Evolutionary conservation across 1,284 basidiomycete species (phyloP).

Genomic region (Cutaneotrichosporon sp.): DNA sequence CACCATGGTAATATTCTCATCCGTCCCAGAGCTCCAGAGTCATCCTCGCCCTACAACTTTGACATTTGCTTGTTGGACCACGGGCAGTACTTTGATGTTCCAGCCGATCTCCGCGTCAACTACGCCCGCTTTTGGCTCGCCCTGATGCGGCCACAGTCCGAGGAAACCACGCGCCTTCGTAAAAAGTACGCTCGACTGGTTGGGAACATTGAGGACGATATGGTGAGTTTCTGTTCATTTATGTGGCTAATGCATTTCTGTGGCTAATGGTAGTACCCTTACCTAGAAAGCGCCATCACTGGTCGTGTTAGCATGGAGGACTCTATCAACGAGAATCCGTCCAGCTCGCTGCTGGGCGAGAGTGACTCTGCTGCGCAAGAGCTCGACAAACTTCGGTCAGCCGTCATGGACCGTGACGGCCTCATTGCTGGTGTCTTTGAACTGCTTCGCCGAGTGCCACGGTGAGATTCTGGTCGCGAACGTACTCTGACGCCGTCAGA

Average conservation of each 20-base stretch:
- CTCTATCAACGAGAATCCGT: conserved; percentile 39
- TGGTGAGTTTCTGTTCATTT: conserved; percentile 58
- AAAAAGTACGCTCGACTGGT: conserved; percentile 82
- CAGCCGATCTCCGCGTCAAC: conserved; percentile 65
- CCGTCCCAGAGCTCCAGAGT: conserved; percentile 64
- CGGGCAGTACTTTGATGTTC: conserved; percentile 81
- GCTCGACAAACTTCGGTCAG: conserved; percentile 60
- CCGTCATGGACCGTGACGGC: conserved; percentile 76
- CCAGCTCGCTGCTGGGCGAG: conserved; percentile 72
- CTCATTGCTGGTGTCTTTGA: conserved; percentile 78
- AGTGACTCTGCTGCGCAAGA: conserved; percentile 68
- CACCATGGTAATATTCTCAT: conserved; percentile 82
- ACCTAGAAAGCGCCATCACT: conserved; percentile 83
- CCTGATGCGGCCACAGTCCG: conserved; percentile 70
- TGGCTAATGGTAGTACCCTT: conserved; percentile 39
- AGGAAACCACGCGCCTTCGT: conserved; percentile 64
- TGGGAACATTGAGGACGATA: conserved; percentile 81
- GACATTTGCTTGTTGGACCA: conserved; percentile 91
- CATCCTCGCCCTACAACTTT: conserved; percentile 84
- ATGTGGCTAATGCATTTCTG: no score
- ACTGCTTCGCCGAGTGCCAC: conserved; percentile 75
- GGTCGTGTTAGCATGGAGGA: conserved; percentile 56
- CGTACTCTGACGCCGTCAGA: conserved; percentile 21
- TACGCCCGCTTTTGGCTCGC: conserved; percentile 74
- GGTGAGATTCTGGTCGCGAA: conserved; percentile 55